Base-by-base conservation (phyloP, 768 basidiomycete species). In the Gelatoporia subvermispora region DNA sequence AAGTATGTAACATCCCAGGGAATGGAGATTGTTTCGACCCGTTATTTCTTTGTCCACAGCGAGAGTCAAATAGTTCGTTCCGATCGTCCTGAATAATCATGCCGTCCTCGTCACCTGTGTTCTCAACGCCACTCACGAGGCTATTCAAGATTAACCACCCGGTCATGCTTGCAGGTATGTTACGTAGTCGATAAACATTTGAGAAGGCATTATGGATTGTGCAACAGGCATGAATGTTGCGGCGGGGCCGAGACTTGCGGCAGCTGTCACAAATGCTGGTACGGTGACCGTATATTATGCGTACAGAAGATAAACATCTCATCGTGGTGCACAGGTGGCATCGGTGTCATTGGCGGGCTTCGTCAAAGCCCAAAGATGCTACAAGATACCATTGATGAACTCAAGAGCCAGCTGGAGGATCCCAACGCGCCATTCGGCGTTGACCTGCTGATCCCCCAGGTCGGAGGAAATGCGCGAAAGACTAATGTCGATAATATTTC, bases 191-290 rank as follows among this genome's bases (percentile, higher is more conserved):
- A 25, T 13, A 10, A 43, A 7, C 23, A 23, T 43, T 22, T 25
- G 16, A 8, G 24, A 21, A 50, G 55, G 46, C 46, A 52, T 51
- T 35, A 35, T 23, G 50, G 40, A 53, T 40, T 44, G 15, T 7
- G n/a, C 25, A 3, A 43, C 28, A 68, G 78, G 85, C 47, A 91
- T 92, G 89, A 90, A 88, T 60, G 82, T 92, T 25, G 90, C 89
- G 44, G 87, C 90, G 41, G 88, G 88, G 5, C 88, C 90, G 10
- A 85, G 75, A 65, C 70, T 93, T 8, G 91, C 91, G 17, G 92
- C 90, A 18, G 81, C 88, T 1, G 89, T 93, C n/a, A 89, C 89
- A n/a, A 93, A 93, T 60, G 80, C 92, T 18, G 92, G 85, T 74
- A 52, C 38, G 64, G 20, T 3, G 21, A 21, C 18, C 17, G 17